Evolutionary conservation across 2,329 filamentous ascomycete species (phyloP), one percentile per base, ranked within the genome.

Genomic region (Gaeumannomyces tritici): DNA sequence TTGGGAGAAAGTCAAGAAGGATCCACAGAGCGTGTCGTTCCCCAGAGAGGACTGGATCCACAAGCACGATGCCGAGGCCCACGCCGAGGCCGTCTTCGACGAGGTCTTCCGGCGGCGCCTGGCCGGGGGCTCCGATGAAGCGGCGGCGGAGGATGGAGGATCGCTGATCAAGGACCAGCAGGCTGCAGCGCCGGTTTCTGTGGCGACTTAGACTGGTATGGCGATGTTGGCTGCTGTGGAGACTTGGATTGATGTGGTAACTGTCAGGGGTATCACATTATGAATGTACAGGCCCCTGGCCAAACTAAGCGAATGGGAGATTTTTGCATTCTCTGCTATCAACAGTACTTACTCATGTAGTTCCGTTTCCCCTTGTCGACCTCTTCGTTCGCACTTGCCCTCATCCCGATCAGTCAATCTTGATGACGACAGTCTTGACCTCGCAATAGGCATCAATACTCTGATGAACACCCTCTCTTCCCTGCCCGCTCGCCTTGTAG

Each of bases 31-130:
- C 51, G 79, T 82, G 60, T 74, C 77, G 55, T 72, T 83, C 59
- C 79, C 77, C 8, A 73, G 80, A 3, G 78, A 82, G 62, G 78
- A 80, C 61, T 83, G 80, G 81, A 78, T 83, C 24, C 76, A 80
- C 62, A 68, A 73, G n/a, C 76, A 78, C 64, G 81, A 84, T 63
- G 76, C 79, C 0, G 80, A 83, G 71, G 72, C 71, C 63, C 69
- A 78, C 26, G 74, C 76, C 1, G 74, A 78, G 61, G 72, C 74
- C 24, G 67, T 69, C 15, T 78, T 76, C 61, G 73, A 74, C 27
- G 69, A 70, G 6, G 63, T 69, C 1, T 72, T 73, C 24, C n/a
- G 13, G 9, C n/a, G n/a, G n/a, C 54, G 42, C 42, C 42, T 51
- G 21, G 42, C 42, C 2, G 42, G 21, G 4, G 42, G 42, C 42